Conservation (phyloP, 1,139 yeast genomes). For the Suhomyces yuchorum region DNA sequence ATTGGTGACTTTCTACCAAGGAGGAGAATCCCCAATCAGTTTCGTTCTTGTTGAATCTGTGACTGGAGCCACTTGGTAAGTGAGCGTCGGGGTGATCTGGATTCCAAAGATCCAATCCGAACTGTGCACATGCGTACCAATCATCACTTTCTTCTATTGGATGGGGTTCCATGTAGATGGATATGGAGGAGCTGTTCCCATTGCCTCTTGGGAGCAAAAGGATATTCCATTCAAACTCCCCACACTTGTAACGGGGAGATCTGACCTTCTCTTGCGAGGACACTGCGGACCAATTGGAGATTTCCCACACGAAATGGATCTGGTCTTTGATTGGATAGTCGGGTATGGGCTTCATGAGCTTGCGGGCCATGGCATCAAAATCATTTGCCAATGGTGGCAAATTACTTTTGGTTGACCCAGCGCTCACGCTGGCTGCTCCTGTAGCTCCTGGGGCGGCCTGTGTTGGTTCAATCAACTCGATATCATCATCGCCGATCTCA, state of each 20-base stretch:
- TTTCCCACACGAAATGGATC: constrained; percentile 69
- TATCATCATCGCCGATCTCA: constrained; percentile 10
- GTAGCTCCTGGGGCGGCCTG: not conserved
- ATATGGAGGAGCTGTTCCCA: constrained; percentile 48
- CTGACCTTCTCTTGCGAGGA: constrained; percentile 51
- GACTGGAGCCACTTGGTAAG: constrained; percentile 70
- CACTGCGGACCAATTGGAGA: constrained; percentile 62
- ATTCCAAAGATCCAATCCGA: constrained; percentile 83
- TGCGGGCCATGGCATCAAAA: constrained; percentile 29
- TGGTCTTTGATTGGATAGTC: constrained; percentile 46
- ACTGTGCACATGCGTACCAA: constrained; percentile 92
- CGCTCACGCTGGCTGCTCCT: not conserved
- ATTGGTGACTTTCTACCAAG: constrained; percentile 60
- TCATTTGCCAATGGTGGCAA: constrained; percentile 34
- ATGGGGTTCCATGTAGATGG: constrained; percentile 66
- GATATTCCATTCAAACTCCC: constrained; percentile 73
- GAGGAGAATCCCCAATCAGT: constrained; percentile 96
- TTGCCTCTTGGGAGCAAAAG: constrained; percentile 79
- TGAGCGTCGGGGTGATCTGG: constrained; percentile 67
- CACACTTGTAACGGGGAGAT: constrained; percentile 58
- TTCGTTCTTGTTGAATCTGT: constrained; percentile 73
- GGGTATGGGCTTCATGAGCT: constrained; percentile 45
- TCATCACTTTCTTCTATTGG: constrained; percentile 43
- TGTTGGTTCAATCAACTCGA: constrained; percentile 8
- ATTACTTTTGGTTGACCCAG: constrained; percentile 2